These are phyloP conservation scores for Coleophoma cylindrospora DNA, from an alignment of 2,329 filamentous ascomycete species.

Conservation along the genomic window DNA sequence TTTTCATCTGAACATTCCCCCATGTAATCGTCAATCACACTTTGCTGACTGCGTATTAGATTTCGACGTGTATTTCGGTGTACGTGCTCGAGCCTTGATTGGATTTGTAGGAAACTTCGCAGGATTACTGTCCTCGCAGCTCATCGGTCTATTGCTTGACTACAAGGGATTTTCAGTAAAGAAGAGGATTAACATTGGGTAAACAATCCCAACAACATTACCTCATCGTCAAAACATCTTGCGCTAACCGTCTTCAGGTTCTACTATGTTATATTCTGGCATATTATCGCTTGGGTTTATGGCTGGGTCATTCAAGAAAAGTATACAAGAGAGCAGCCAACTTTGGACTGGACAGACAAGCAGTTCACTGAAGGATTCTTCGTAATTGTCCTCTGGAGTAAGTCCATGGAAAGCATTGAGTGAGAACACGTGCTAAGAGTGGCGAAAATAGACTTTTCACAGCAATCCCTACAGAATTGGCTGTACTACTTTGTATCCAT, in stretches of 20 bases:
- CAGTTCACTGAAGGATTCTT: constrained; percentile 63
- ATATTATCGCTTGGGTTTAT: constrained; percentile 45
- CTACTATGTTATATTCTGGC: constrained; percentile 55
- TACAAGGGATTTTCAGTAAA: constrained; percentile 33
- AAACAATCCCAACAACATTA: neutral
- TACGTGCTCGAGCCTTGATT: constrained; percentile 35
- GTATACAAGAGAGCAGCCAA: no score
- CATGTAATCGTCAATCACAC: no score
- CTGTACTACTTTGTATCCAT: constrained; percentile 50
- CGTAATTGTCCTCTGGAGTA: constrained; percentile 55
- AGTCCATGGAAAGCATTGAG: neutral
- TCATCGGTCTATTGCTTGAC: constrained; percentile 40
- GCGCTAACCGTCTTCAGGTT: constrained; percentile 12
- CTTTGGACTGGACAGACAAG: constrained; percentile 52
- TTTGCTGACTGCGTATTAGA: constrained; percentile 6
- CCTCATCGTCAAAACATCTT: no score
- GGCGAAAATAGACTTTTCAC: constrained; percentile 32
- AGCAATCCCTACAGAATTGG: constrained; percentile 50
- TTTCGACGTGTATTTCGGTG: constrained; percentile 35
- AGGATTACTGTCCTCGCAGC: constrained; percentile 35
- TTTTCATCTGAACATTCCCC: constrained; percentile 6
- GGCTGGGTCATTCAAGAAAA: constrained; percentile 48
- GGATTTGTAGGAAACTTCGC: constrained; percentile 38
- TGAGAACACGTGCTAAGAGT: neutral
- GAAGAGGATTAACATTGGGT: constrained; percentile 62